Percentiles rank a stretch among this genome's conserved stretches.
Evolutionary conservation across 148 eudicot species (phyloP).

Genomic region (Vaccinium macrocarpon): DNA sequence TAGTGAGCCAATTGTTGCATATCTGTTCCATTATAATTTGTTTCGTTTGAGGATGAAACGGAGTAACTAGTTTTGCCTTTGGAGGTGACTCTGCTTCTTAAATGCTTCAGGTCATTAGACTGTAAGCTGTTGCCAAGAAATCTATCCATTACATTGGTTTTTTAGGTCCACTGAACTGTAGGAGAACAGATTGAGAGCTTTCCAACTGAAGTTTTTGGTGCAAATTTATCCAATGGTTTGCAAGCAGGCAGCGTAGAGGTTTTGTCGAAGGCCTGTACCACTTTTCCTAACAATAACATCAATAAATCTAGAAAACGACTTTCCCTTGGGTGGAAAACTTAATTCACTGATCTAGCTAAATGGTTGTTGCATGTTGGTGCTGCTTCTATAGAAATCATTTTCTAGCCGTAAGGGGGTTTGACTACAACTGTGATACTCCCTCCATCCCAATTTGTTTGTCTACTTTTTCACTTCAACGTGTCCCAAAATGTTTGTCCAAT

Average conservation of each 20-base stretch:
- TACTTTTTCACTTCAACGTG: no score
- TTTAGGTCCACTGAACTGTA: neutral
- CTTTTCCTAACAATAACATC: neutral
- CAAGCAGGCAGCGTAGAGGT: neutral
- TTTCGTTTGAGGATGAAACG: neutral
- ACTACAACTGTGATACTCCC: neutral
- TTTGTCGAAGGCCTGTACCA: neutral
- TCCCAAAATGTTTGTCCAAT: no score
- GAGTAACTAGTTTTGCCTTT: neutral
- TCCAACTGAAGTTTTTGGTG: neutral
- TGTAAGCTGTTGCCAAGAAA: neutral
- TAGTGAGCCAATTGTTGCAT: neutral
- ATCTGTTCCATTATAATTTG: neutral
- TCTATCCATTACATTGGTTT: neutral
- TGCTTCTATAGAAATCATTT: neutral
- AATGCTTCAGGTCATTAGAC: neutral
- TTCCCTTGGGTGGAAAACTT: neutral
- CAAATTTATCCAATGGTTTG: neutral
- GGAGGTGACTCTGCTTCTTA: neutral
- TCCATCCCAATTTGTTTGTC: no score
- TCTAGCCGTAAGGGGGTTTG: no score
- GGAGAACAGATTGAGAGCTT: neutral
- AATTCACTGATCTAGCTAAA: neutral
- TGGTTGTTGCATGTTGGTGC: neutral
- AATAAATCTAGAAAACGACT: no score